Evolutionary conservation across 345 rosid genomes (phyloP).

Genomic region (Hibiscus trionum): DNA sequence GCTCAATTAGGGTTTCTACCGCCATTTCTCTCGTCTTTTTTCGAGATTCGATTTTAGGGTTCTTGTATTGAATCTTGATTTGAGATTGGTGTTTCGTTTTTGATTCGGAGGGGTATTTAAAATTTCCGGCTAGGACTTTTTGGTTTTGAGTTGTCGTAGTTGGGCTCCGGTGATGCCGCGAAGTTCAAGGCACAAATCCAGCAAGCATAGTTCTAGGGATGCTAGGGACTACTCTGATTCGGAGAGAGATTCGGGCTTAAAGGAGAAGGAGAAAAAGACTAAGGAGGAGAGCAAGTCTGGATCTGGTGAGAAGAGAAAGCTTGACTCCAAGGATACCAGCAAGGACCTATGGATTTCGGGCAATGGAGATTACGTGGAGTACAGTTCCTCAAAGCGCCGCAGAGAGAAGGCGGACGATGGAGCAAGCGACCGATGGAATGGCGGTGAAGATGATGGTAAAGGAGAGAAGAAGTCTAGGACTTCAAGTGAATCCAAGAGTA

Average conservation of each 20-base stretch:
- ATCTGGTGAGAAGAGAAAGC: conserved; percentile 62
- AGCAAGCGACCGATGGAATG: conserved; percentile 70
- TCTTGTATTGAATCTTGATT: conserved; percentile 6
- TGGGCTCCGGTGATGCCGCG: conserved; percentile 48
- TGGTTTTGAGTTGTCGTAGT: neutral
- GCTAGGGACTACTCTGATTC: conserved; percentile 78
- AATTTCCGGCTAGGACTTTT: conserved; percentile 16
- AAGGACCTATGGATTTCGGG: conserved; percentile 40
- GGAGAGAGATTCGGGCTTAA: conserved; percentile 59
- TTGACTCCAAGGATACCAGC: conserved; percentile 36
- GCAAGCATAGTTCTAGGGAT: conserved; percentile 72
- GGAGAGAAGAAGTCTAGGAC: conserved; percentile 55
- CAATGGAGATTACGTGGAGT: conserved; percentile 68
- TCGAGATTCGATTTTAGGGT: conserved; percentile 2
- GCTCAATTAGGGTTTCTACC: conserved; percentile 27
- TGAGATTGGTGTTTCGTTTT: conserved; percentile 1
- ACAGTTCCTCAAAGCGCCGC: conserved; percentile 53
- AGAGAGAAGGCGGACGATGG: conserved; percentile 54
- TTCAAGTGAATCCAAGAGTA: conserved; percentile 56
- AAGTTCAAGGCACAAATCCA: conserved; percentile 93
- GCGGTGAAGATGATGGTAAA: conserved; percentile 48
- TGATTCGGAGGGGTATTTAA: neutral
- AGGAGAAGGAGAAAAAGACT: conserved; percentile 49
- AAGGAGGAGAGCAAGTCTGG: conserved; percentile 45
- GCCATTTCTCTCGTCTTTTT: neutral